Percentiles rank a stretch among this genome's conserved stretches.
phyloP scores from a whole-genome alignment of 2,329 filamentous ascomycete species.

The Xylariales sp. region DNA sequence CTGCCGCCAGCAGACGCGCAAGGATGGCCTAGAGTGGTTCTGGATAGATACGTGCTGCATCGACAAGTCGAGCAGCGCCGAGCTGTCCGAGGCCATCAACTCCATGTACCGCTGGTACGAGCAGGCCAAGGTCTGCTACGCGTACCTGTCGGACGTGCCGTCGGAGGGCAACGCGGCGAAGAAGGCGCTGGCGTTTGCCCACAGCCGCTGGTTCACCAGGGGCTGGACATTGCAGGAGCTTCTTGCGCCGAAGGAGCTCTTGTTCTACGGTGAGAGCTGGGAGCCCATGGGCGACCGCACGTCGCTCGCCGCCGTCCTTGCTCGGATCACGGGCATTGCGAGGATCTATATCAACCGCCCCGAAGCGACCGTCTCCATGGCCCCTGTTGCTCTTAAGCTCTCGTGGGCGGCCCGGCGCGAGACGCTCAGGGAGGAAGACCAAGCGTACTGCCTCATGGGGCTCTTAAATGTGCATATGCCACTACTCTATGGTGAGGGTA shows the following conservation, averaged over 20 bases:
- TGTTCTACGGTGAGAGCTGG: conserved; percentile 17
- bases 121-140: background rate
- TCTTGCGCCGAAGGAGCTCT: conserved; percentile 17
- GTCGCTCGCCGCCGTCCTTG: background rate
- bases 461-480: conserved; percentile 1
- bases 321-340: background rate
- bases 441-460: background rate
- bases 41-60: conserved; percentile 1
- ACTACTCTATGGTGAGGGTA: background rate
- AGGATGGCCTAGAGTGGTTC: background rate
- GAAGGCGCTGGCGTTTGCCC: background rate
- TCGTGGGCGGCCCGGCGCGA: background rate
- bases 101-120: background rate
- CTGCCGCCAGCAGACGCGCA: background rate
- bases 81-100: background rate
- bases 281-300: background rate
- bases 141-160: background rate
- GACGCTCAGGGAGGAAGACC: background rate
- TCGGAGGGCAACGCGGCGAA: background rate
- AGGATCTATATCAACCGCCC: background rate
- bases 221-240: conserved; percentile 5
- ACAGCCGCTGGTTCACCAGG: conserved; percentile 4
- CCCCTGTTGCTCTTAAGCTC: background rate
- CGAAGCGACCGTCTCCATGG: background rate
- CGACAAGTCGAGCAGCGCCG: background rate